Base-by-base conservation (phyloP, 352 stramenopile species). In the Phytophthora sp. region DNA sequence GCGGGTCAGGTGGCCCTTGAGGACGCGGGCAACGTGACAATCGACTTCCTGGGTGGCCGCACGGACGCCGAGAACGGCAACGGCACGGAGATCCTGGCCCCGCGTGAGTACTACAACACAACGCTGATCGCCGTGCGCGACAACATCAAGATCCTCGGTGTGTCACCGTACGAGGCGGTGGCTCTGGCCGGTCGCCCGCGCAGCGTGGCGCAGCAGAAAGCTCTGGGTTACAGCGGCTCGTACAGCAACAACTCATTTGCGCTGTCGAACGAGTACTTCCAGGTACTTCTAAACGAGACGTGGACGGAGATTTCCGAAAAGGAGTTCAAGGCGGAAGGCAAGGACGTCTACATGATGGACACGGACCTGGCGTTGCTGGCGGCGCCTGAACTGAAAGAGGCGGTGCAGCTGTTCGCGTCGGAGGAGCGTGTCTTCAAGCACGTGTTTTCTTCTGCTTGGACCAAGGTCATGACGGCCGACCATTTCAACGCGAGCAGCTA, bases 111-210 rank as follows among this genome's bases (percentile, higher is more conserved):
- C 51, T 84, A 80, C 31, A 77, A 73, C 49, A 79, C 65, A 16
- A 95, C 84, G 1, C 79, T 85, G 60, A 72, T 80, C 35, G 90
- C 97, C 65, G 76, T 98, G 47, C 81, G 94, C 31, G 90, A 97
- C 61, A 87, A 98, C 47, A 98, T 98, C 71, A 86, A 91, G 50
- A 84, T 95, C 58, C 90, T 98, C 81, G 90, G 94, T 20, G 96
- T 98, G 41, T 83, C 82, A 45, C 90, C 96, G 62, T 63, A 82
- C 31, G 95, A 98, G 65, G 98, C 97, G 55, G 96, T 98, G 23
- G 93, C 94, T 24, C n/a, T n/a, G n/a, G n/a, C n/a, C n/a, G n/a
- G n/a, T n/a, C n/a, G n/a, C n/a, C n/a, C n/a, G n/a, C n/a, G 88
- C 90, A 55, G 84, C 97, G 75, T 80, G 9, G 98, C 88, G 69